Evolutionary conservation across 2,329 filamentous ascomycete genomes (phyloP), one percentile per base, ranked within the genome.

Genomic region (Cordyceps pruinosa): DNA sequence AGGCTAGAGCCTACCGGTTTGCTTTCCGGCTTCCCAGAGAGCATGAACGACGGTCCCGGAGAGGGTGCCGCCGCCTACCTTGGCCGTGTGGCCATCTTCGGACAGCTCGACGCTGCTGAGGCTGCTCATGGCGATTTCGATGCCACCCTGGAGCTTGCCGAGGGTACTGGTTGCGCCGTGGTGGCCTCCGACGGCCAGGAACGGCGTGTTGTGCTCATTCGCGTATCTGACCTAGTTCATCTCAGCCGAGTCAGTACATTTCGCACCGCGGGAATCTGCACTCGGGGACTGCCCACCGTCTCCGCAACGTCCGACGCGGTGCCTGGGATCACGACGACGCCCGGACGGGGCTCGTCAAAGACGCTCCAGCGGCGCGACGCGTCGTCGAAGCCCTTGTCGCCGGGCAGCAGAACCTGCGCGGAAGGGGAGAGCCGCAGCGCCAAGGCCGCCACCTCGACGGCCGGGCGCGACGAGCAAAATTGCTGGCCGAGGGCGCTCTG

Each of bases 121-220:
- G 59, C 76, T 70, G 46, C 67, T 64, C 59, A 83, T 59, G 53
- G 71, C 74, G 54, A 83, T 82, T 60, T 76, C 73, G 17, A 83
- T 76, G 4, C 80, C 80, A 52, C 71, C 66, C 4, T 75, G 62
- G 71, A 82, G 77, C 39, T 66, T 70, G 0, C 75, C 77, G 2
- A 83, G 62, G 0, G 77, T 79, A 41, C 71, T 77, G 46, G 79
- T 70, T 3, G 76, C 69, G 4, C 80, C 81, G 58, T 84, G 81
- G 2, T 70, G 73, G 15, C 78, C 77, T 62, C 78, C 81, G 64
- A 72, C 76, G 0, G 79, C 75, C 2, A 84, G 73, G 60, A 84
- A 81, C 0, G 80, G 77, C 2, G 81, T 57, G 2, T 70, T 62
- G 46, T 73, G 66, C 37, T 70, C 62, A 61, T 77, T 78, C 42